Evolutionary conservation across 1,139 yeast genomes (phyloP).

Genomic region (Meyerozyma smithsonii): DNA sequence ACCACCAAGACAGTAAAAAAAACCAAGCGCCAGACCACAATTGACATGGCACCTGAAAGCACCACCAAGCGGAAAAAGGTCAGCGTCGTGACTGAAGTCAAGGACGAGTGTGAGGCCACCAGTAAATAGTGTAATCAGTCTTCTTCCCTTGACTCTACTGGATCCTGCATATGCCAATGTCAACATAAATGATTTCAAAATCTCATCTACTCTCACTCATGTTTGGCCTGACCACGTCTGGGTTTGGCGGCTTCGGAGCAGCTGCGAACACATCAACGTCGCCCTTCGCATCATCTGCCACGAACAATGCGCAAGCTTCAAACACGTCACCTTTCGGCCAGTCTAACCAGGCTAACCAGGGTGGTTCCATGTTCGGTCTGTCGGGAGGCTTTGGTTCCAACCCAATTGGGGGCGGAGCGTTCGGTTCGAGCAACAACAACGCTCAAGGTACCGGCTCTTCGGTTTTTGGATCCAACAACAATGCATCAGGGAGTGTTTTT

Average conservation of each 20-base stretch:
- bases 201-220: constrained; percentile 7
- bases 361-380: constrained; percentile 1
- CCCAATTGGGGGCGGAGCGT: constrained; percentile 1
- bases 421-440: constrained; percentile 3
- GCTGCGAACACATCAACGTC: constrained; percentile 9
- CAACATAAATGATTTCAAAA: constrained; percentile 2
- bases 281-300: constrained; percentile 11
- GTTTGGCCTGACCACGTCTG: constrained; percentile 21
- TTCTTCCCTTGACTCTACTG: not conserved
- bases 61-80: constrained; percentile 5
- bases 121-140: not conserved
- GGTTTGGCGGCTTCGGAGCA: constrained; percentile 23
- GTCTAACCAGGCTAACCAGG: not conserved
- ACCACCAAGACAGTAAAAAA: constrained; percentile 4
- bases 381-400: not conserved
- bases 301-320: constrained; percentile 5
- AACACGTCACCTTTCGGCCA: constrained; percentile 4
- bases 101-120: not conserved
- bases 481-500: constrained; percentile 23
- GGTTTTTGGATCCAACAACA: constrained; percentile 12
- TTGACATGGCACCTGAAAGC: constrained; percentile 1
- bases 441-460: not conserved
- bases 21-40: constrained; percentile 4
- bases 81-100: constrained; percentile 2
- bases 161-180: constrained; percentile 4